A percentile compares a stretch with the other conserved stretches of the same genome.
Conservation (phyloP, 78 protist genomes). For the Protostelium mycophagum region DNA sequence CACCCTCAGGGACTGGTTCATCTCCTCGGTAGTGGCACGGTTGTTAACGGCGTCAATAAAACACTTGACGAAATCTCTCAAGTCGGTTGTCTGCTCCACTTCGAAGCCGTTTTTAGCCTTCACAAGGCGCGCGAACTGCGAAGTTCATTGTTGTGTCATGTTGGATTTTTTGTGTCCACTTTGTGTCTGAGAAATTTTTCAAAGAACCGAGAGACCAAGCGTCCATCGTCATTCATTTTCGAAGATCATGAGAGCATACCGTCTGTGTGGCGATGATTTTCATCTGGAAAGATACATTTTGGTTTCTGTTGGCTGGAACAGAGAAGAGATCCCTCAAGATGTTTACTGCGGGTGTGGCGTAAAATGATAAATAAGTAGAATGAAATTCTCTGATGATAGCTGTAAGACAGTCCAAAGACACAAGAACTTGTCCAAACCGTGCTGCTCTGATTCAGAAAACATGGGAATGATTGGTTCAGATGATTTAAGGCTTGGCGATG, state of each 20-base stretch:
- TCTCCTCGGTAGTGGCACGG: background rate
- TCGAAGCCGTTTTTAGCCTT: background rate
- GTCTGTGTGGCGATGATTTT: background rate
- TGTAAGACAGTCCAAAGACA: background rate
- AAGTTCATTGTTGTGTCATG: too few relatives aligned
- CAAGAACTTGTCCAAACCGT: background rate
- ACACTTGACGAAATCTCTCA: background rate
- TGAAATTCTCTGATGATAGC: background rate
- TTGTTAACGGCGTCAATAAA: background rate
- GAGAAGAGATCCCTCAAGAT: background rate
- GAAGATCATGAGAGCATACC: background rate
- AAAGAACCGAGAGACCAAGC: too few relatives aligned
- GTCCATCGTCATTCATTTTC: background rate
- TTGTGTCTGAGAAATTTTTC: too few relatives aligned
- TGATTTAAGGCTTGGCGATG: too few relatives aligned
- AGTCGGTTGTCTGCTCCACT: background rate
- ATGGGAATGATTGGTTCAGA: background rate
- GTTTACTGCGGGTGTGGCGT: background rate
- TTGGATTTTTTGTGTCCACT: too few relatives aligned
- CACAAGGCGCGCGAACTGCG: background rate
- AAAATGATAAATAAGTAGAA: background rate
- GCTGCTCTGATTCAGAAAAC: too few relatives aligned
- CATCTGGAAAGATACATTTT: background rate
- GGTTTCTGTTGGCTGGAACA: background rate
- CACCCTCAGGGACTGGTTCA: background rate